phyloP scores from a whole-genome alignment of 2,329 filamentous ascomycete genomes.

The Erysiphe pulchra region DNA sequence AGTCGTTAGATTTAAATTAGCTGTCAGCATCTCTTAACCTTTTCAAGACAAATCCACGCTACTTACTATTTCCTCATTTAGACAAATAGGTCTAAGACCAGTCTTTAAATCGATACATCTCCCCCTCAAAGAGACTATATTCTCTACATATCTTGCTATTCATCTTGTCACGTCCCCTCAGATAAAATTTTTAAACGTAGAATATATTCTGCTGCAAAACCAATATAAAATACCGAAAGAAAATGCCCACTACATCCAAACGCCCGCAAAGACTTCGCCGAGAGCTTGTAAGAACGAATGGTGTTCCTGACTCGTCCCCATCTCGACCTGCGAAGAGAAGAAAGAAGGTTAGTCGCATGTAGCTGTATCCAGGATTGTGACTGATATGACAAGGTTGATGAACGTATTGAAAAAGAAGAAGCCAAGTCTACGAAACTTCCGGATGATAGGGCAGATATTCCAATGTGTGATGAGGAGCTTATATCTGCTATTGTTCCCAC shows the following conservation, averaged over 20 bases:
- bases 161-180: no score
- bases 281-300: slow-evolving; percentile 11
- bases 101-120: no score
- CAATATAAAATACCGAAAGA: background rate
- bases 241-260: slow-evolving; percentile 18
- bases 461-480: slow-evolving; percentile 24
- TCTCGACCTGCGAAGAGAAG: slow-evolving; percentile 36
- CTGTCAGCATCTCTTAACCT: no score
- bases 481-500: slow-evolving; percentile 7
- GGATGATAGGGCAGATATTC: slow-evolving; percentile 15
- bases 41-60: no score
- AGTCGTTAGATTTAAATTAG: no score
- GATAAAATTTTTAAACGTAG: no score
- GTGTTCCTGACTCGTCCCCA: slow-evolving; percentile 23
- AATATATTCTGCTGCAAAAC: no score
- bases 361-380: background rate
- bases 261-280: slow-evolving; percentile 15
- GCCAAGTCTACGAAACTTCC: slow-evolving; percentile 13
- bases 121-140: no score
- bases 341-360: slow-evolving; percentile 24
- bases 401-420: slow-evolving; percentile 5
- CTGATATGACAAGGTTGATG: slow-evolving; percentile 11
- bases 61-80: no score
- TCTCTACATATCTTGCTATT: no score
- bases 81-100: no score